Evolutionary conservation across 208 protist genomes (phyloP), one percentile per base, ranked within the genome.

Genomic region (Leishmania gerbilli): DNA sequence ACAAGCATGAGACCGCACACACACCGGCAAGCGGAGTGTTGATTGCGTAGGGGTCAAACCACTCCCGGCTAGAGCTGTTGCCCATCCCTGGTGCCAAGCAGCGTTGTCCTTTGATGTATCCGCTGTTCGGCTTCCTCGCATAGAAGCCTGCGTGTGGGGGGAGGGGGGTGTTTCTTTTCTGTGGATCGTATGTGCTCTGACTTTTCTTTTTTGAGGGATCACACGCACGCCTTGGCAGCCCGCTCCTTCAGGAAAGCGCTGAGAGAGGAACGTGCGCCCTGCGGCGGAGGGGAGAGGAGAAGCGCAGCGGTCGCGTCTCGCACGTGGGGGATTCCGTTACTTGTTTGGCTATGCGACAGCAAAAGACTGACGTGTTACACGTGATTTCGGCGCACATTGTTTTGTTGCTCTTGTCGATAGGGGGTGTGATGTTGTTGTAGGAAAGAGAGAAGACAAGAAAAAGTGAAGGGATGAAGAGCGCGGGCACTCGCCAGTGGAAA

Each of bases 11-110:
- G 47, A 86, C 47, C 9, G 72, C 76, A 76, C 87, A 92, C 42
- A 97, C 62, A 42, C 77, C 88, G 47, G 94, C 86, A 58, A 97
- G 79, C 21, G 93, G 93, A 6, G 90, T 93, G 83, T 97, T 97
- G 34, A 91, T 71, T 5, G 84, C 83, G 45, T 83, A 88, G 0
- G 82, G 85, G 72, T 80, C 74, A 74, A 93, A 80, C 83, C 85
- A 90, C 47, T 94, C 93, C 31, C 84, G 77, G 71, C 86, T 87
- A 15, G 84, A 87, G 51, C 55, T 84, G 8, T 65, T 79, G 34
- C 89, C 89, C 90, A 93, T 94, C 42, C 27, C 79, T 27, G 21
- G 55, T 81, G 2, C 13, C 37, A 37, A 62, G 72, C 42, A 42
- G 53, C 51, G 5, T 11, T 21, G 51, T 27, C 27, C 24, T 51